Evolutionary conservation across 2,329 filamentous ascomycete species (phyloP).

Genomic region (Aspergillus sp.): DNA sequence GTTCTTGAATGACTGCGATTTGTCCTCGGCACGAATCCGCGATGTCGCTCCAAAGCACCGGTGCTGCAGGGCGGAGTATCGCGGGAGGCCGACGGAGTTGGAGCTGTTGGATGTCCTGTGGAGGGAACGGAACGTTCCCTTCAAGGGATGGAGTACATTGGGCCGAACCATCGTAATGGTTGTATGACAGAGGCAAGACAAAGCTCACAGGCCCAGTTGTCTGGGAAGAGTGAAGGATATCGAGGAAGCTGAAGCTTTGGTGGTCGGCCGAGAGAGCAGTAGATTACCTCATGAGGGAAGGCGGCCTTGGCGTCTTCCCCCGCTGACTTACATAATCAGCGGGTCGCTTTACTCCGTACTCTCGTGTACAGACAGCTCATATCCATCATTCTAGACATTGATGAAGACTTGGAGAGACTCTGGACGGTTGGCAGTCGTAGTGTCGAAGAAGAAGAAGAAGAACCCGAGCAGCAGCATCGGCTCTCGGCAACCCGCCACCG

Average conservation of each 20-base stretch:
- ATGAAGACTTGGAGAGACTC: too few species aligned
- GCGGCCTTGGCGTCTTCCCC: too few species aligned
- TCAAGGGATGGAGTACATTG: conserved; percentile 12
- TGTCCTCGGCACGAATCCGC: conserved; percentile 23
- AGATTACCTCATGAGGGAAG: background rate
- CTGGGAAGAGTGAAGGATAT: background rate
- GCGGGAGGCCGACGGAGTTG: background rate
- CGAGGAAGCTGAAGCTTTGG: background rate
- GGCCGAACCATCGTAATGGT: conserved; percentile 19
- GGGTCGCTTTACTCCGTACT: too few species aligned
- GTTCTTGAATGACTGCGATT: conserved; percentile 53
- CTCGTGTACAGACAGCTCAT: too few species aligned
- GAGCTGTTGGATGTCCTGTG: conserved; percentile 6
- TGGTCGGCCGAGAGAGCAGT: background rate
- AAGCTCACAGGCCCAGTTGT: background rate
- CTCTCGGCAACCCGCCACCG: background rate
- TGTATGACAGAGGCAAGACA: background rate
- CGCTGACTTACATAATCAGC: too few species aligned
- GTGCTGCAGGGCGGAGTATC: conserved; percentile 10
- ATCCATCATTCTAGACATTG: too few species aligned
- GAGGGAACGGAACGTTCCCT: conserved; percentile 17
- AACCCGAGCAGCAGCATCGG: background rate
- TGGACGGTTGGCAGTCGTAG: too few species aligned
- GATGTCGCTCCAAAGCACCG: conserved; percentile 22
- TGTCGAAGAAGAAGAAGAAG: too few species aligned